These are phyloP conservation scores for Cyberlindnera samutprakarnensis DNA, from an alignment of 805 yeast species.

Conservation along the genomic window DNA sequence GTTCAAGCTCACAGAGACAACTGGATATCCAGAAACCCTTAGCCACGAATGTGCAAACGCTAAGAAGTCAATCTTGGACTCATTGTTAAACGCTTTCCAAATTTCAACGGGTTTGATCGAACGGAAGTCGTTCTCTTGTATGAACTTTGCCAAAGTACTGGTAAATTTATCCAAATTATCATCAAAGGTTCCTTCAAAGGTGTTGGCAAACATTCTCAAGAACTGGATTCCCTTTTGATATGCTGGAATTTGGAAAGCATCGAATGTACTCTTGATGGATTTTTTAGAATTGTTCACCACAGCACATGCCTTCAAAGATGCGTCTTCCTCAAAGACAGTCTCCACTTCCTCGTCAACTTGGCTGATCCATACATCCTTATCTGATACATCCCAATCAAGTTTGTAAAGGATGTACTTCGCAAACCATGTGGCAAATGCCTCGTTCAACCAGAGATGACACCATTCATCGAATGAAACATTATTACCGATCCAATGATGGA, in stretches of 20 bases:
- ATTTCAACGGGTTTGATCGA: slow-evolving; percentile 42
- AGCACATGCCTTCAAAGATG: slow-evolving; percentile 24
- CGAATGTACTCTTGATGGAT: slow-evolving; percentile 32
- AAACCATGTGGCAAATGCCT: slow-evolving; percentile 70
- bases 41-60: slow-evolving; percentile 55
- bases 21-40: slow-evolving; percentile 52
- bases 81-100: slow-evolving; percentile 38
- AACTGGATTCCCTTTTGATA: slow-evolving; percentile 57
- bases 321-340: slow-evolving; percentile 29
- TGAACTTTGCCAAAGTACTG: slow-evolving; percentile 30
- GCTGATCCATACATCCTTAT: slow-evolving; percentile 27
- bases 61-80: slow-evolving; percentile 35
- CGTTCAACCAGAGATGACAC: slow-evolving; percentile 68
- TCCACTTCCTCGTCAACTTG: slow-evolving; percentile 26
- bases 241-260: slow-evolving; percentile 41
- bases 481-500: slow-evolving; percentile 80
- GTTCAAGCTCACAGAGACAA: slow-evolving; percentile 30
- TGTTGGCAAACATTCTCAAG: slow-evolving; percentile 42
- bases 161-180: slow-evolving; percentile 27
- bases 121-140: slow-evolving; percentile 28
- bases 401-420: slow-evolving; percentile 41
- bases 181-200: slow-evolving; percentile 29
- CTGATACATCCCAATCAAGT: slow-evolving; percentile 18
- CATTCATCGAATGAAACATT: slow-evolving; percentile 59
- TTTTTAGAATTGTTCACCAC: slow-evolving; percentile 26